Conservation (phyloP, 2,329 filamentous ascomycete genomes). For the Colletotrichum echinochloae region DNA sequence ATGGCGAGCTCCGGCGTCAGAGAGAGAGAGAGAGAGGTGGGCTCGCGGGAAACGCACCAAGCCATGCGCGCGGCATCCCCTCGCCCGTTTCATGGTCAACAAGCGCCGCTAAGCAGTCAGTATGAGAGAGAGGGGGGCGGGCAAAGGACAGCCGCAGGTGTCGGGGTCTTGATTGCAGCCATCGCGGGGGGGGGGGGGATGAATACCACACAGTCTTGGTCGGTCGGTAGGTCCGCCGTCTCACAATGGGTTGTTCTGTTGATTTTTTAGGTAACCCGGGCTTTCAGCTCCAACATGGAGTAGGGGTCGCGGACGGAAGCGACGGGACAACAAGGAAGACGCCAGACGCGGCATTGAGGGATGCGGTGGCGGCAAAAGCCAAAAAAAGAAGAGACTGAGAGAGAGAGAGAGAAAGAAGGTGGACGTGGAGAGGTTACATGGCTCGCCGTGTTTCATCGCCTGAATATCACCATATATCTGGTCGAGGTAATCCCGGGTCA, state of each 20-base stretch:
- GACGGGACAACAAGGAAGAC: background rate
- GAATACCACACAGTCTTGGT: background rate
- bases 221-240: too few species aligned
- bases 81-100: background rate
- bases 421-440: background rate
- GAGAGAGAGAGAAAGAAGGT: background rate
- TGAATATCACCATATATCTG: background rate
- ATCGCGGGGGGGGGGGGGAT: too few species aligned
- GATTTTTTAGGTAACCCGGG: background rate
- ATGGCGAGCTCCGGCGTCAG: conserved; percentile 5
- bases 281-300: background rate
- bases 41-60: background rate
- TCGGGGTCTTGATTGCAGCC: conserved; percentile 11
- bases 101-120: conserved; percentile 2
- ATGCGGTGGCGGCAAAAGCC: background rate
- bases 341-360: background rate
- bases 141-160: background rate
- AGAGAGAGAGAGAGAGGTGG: background rate
- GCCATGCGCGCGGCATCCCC: background rate
- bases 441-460: background rate
- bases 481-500: background rate
- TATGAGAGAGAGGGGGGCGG: too few species aligned
- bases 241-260: background rate
- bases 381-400: background rate
- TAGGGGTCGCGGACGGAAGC: background rate